These are phyloP conservation scores for Pezicula radicicola DNA, from an alignment of 2,329 filamentous ascomycete genomes.

Conservation along the genomic window DNA sequence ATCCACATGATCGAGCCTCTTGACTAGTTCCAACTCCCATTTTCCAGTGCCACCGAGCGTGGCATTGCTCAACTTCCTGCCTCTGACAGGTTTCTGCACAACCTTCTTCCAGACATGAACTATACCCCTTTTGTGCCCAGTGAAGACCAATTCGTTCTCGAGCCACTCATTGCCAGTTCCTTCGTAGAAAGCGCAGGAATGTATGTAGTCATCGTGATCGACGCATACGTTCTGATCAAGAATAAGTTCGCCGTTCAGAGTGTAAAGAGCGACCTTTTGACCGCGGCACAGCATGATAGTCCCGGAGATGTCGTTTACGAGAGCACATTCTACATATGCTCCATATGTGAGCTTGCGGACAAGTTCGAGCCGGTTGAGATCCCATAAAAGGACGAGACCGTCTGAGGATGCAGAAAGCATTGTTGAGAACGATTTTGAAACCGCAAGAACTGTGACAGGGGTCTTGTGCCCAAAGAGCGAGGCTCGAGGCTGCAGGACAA, in stretches of 20 bases:
- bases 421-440: conserved; percentile 84
- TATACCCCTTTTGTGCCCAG: conserved; percentile 78
- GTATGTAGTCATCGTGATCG: conserved; percentile 69
- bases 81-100: conserved; percentile 35
- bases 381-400: conserved; percentile 86
- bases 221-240: conserved; percentile 80
- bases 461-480: conserved; percentile 89
- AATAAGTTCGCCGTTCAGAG: conserved; percentile 81
- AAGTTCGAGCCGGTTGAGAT: conserved; percentile 86
- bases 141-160: conserved; percentile 82
- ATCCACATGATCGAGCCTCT: conserved; percentile 79
- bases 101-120: conserved; percentile 72
- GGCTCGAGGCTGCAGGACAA: conserved; percentile 75
- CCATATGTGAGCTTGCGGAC: conserved; percentile 67
- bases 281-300: conserved; percentile 85
- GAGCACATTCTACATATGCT: conserved; percentile 66
- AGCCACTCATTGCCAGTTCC: conserved; percentile 91
- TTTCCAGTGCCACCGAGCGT: conserved; percentile 39
- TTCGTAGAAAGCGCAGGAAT: conserved; percentile 89
- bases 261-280: conserved; percentile 73
- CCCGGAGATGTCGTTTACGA: conserved; percentile 86
- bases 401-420: conserved; percentile 81
- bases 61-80: conserved; percentile 1
- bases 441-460: conserved; percentile 76
- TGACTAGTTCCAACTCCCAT: conserved; percentile 77